Conservation (phyloP, 78 protist genomes). For the Polysphondylium violaceum region DNA sequence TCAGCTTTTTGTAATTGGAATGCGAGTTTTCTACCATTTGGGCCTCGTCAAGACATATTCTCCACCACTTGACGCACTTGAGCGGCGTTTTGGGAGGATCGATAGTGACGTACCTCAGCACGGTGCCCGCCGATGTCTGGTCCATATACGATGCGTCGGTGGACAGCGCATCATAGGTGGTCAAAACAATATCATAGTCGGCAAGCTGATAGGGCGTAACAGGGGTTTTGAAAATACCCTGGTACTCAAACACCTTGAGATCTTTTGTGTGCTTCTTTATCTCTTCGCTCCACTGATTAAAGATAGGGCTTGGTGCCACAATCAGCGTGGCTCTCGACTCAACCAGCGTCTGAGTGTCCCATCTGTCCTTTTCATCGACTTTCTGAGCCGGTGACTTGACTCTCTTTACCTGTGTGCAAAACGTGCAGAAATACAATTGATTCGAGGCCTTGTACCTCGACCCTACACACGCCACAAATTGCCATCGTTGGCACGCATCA, state of each 20-base stretch:
- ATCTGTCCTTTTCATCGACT: not conserved
- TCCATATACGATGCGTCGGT: slow-evolving; percentile 22
- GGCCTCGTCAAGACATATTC: slow-evolving; percentile 74
- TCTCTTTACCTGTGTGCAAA: not conserved
- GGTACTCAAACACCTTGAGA: slow-evolving; percentile 22
- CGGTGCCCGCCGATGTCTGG: slow-evolving; percentile 4
- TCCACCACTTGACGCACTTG: slow-evolving; percentile 47
- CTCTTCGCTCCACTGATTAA: slow-evolving; percentile 72
- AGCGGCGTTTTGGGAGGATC: slow-evolving; percentile 40
- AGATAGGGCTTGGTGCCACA: slow-evolving; percentile 62
- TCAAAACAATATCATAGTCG: slow-evolving; percentile 53
- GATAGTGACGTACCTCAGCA: slow-evolving; percentile 9
- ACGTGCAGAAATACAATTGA: slow-evolving; percentile 27
- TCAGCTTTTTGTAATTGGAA: not conserved
- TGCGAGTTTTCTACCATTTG: slow-evolving; percentile 57
- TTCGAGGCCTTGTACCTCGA: not conserved
- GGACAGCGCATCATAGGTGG: slow-evolving; percentile 57
- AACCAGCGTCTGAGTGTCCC: slow-evolving; percentile 21
- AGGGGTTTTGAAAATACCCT: slow-evolving; percentile 64
- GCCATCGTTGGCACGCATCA: slow-evolving; percentile 26
- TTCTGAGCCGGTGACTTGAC: not conserved
- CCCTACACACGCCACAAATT: slow-evolving; percentile 12
- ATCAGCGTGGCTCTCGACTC: slow-evolving; percentile 35
- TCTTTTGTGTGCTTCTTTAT: slow-evolving; percentile 52
- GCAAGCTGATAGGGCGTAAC: slow-evolving; percentile 69